phyloP scores from a whole-genome alignment of 345 rosid species.

The Mallotus nudiflorus region DNA sequence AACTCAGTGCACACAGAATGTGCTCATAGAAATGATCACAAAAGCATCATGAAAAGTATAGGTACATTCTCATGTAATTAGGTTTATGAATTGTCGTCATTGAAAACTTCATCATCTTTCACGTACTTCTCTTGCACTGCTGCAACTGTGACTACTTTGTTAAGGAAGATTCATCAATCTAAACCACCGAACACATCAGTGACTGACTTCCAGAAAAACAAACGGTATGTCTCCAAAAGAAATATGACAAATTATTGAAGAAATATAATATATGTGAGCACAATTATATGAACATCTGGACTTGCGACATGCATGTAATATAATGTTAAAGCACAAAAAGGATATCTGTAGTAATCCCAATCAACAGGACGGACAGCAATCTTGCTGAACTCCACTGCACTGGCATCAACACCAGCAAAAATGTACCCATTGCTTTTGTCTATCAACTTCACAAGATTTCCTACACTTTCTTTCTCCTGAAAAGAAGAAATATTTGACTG shows the following conservation, averaged over 20 bases:
- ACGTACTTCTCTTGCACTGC: constrained; percentile 74
- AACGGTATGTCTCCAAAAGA: too few relatives aligned
- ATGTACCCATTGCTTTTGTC: constrained; percentile 88
- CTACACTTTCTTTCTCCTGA: constrained; percentile 91
- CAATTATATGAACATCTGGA: not conserved
- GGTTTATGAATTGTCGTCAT: not conserved
- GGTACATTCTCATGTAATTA: not conserved
- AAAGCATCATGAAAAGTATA: not conserved
- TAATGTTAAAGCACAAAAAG: constrained; percentile 31
- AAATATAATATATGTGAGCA: not conserved
- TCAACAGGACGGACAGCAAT: constrained; percentile 67
- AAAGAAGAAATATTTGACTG: constrained; percentile 12
- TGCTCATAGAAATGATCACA: constrained; percentile 25
- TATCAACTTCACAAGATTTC: constrained; percentile 71
- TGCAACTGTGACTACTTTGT: constrained; percentile 51
- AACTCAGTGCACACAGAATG: not conserved
- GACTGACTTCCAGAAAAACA: too few relatives aligned
- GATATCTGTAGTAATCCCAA: constrained; percentile 97
- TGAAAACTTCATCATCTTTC: constrained; percentile 43
- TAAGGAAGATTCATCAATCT: constrained; percentile 35
- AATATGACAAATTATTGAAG: not conserved
- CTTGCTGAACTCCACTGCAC: constrained; percentile 94
- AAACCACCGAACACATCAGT: constrained; percentile 3
- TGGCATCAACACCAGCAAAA: constrained; percentile 71
- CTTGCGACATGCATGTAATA: not conserved